These are phyloP conservation scores for Pythium insidiosum DNA, from an alignment of 352 stramenopile species.

Conservation along the genomic window DNA sequence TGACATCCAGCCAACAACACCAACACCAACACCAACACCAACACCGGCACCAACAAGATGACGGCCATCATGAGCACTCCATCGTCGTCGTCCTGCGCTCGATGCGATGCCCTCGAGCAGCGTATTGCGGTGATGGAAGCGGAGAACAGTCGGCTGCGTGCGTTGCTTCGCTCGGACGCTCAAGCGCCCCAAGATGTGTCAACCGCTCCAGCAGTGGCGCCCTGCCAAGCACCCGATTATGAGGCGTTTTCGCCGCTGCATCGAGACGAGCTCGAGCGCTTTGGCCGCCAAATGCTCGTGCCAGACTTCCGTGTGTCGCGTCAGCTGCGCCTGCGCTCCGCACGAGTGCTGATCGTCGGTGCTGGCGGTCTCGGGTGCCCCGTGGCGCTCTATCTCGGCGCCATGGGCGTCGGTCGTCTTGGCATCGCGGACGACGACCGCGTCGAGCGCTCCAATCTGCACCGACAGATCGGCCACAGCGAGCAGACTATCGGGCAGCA, in stretches of 20 bases:
- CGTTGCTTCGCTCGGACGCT: too few species aligned
- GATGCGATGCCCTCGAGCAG: conserved; percentile 17
- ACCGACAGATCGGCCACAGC: conserved; percentile 94
- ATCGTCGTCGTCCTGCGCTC: too few species aligned
- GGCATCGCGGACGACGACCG: conserved; percentile 92
- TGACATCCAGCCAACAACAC: too few species aligned
- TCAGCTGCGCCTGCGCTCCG: conserved; percentile 78
- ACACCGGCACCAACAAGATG: too few species aligned
- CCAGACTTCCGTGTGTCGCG: conserved; percentile 83
- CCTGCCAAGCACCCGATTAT: background rate
- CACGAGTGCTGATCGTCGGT: conserved; percentile 88
- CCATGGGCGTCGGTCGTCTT: conserved; percentile 91
- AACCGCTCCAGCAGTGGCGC: background rate
- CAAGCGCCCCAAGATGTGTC: too few species aligned
- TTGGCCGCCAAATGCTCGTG: conserved; percentile 94
- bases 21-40: too few species aligned
- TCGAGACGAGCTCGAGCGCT: conserved; percentile 66
- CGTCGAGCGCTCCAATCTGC: conserved; percentile 96
- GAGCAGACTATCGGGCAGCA: conserved; percentile 65
- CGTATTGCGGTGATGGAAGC: conserved; percentile 17
- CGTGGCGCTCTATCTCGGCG: conserved; percentile 92
- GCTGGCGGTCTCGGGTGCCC: conserved; percentile 95
- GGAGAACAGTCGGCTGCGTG: conserved; percentile 19
- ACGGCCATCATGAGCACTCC: too few species aligned
- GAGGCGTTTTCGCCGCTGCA: conserved; percentile 33